A percentile compares a stretch with the other conserved stretches of the same genome.
Evolutionary conservation across 2,329 filamentous ascomycete genomes (phyloP).

Genomic region (Fusarium zealandicum): DNA sequence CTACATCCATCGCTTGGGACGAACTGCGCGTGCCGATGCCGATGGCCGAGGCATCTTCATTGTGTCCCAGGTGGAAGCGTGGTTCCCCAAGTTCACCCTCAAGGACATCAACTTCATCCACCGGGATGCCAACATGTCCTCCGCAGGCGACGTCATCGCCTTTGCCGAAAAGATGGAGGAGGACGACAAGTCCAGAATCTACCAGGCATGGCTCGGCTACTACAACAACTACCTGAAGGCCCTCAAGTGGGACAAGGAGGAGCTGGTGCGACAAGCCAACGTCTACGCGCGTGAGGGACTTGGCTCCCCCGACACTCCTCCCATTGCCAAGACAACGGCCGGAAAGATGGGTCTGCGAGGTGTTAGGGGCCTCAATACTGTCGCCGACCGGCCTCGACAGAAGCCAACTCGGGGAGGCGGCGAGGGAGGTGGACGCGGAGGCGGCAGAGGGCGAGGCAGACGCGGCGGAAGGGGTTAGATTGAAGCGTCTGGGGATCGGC

Average conservation of each 20-base stretch:
- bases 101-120: conserved; percentile 62
- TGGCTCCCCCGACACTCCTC: conserved; percentile 55
- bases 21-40: conserved; percentile 70
- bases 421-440: background rate
- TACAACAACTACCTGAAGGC: conserved; percentile 59
- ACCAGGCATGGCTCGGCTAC: conserved; percentile 66
- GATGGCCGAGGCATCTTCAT: conserved; percentile 69
- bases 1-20: conserved; percentile 73
- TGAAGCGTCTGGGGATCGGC: no score
- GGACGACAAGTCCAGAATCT: conserved; percentile 55
- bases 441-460: background rate
- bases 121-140: conserved; percentile 55
- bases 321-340: conserved; percentile 55
- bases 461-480: background rate
- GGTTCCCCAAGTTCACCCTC: conserved; percentile 58
- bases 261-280: conserved; percentile 61
- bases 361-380: conserved; percentile 55
- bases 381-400: conserved; percentile 52
- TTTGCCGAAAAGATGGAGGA: conserved; percentile 55
- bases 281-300: conserved; percentile 57
- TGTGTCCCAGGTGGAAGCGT: conserved; percentile 58
- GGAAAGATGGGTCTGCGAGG: conserved; percentile 66
- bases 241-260: conserved; percentile 51
- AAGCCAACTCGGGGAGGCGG: conserved; percentile 14
- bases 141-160: conserved; percentile 46